phyloP scores from a whole-genome alignment of 352 stramenopile genomes.

The Pythium utonaiense region DNA sequence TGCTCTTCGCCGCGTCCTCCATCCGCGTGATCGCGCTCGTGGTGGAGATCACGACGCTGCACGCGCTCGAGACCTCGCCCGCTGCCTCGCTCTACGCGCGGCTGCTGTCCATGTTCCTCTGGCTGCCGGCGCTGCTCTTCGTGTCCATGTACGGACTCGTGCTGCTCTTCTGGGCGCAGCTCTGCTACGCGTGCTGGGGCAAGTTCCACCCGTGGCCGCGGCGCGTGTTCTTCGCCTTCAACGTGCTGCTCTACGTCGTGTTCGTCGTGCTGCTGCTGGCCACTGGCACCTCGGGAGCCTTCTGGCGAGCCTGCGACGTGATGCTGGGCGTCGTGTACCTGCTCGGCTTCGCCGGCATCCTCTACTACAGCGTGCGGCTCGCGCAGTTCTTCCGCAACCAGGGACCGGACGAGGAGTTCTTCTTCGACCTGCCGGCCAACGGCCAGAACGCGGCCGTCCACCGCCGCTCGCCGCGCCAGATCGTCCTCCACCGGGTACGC shows the following conservation, averaged over 20 bases:
- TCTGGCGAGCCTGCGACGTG: conserved; percentile 70
- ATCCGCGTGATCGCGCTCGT: conserved; percentile 60
- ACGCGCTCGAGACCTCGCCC: conserved; percentile 33
- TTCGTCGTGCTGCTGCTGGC: conserved; percentile 49
- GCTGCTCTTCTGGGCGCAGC: conserved; percentile 79
- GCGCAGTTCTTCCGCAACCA: conserved; percentile 80
- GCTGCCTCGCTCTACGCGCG: conserved; percentile 41
- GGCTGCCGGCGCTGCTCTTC: conserved; percentile 79
- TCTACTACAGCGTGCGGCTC: conserved; percentile 80
- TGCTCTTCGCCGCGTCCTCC: conserved; percentile 67
- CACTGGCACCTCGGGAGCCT: conserved; percentile 38
- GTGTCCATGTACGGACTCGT: conserved; percentile 83
- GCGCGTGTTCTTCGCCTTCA: conserved; percentile 73
- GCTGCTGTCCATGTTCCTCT: conserved; percentile 61
- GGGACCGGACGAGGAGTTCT: conserved; percentile 73
- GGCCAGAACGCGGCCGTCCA: conserved; percentile 13
- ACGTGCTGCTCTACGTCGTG: conserved; percentile 63
- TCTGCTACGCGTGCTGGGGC: conserved; percentile 83
- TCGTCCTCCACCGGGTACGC: conserved; percentile 61
- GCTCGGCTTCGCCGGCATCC: conserved; percentile 53
- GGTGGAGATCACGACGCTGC: conserved; percentile 55
- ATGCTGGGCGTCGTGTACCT: conserved; percentile 64
- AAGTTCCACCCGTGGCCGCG: conserved; percentile 71
- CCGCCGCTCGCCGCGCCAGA: conserved; percentile 48
- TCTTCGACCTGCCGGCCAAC: conserved; percentile 64